These are phyloP conservation scores for Boletus coccyginus DNA, from an alignment of 768 basidiomycete species.

Conservation along the genomic window DNA sequence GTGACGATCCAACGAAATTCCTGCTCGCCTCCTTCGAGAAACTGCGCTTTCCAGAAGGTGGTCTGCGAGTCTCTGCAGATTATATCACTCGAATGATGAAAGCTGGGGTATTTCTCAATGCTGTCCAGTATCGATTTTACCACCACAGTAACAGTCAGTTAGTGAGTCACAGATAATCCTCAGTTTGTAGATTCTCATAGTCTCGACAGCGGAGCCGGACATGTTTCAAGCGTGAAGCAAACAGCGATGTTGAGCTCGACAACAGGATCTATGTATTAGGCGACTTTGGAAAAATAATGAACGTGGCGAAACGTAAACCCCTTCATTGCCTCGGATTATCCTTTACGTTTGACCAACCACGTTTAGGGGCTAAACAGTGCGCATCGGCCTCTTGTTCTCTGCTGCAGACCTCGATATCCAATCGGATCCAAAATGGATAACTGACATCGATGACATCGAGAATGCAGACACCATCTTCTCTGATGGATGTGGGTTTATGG, in stretches of 20 bases:
- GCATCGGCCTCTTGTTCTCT: conserved; percentile 66
- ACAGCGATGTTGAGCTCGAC: conserved; percentile 55
- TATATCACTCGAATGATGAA: conserved; percentile 57
- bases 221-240: conserved; percentile 59
- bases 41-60: conserved; percentile 54
- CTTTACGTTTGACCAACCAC: neutral
- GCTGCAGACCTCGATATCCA: conserved; percentile 57
- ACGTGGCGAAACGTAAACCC: conserved; percentile 53
- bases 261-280: conserved; percentile 54
- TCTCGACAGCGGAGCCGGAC: conserved; percentile 52
- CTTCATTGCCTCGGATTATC: neutral
- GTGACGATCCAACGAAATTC: conserved; percentile 57
- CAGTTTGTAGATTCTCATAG: neutral
- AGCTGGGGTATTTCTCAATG: conserved; percentile 55
- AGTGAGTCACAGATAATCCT: conserved; percentile 32
- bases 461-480: conserved; percentile 59
- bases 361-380: conserved; percentile 61
- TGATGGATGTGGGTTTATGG: conserved; percentile 68
- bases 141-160: conserved; percentile 72
- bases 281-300: conserved; percentile 60
- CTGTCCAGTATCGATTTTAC: conserved; percentile 63
- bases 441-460: conserved; percentile 60
- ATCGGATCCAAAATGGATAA: conserved; percentile 45
- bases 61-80: conserved; percentile 46
- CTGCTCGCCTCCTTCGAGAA: conserved; percentile 51